Base-by-base conservation (phyloP, 106 monocot genomes). In the Phalaenopsis equestris region DNA sequence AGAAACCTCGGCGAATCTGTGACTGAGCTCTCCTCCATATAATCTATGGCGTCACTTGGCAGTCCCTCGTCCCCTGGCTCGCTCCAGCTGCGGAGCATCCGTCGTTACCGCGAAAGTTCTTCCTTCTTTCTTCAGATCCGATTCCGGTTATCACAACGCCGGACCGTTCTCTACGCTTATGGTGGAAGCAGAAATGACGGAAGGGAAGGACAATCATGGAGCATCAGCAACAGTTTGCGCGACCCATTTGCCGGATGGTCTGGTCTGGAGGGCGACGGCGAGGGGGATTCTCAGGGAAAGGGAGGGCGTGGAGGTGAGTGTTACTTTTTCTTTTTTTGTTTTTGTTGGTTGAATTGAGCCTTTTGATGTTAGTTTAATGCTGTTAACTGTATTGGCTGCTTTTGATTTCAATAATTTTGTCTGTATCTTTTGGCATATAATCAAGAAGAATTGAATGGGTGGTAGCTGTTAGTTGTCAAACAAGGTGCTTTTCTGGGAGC, bases 261-360 rank as follows among this genome's bases (percentile, higher is more conserved):
- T n/a, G 81, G 73, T 8, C 11, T 70, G n/a, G 81, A 72, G 12
- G 16, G 47, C 21, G 78, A 64, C 4, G 73, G 49, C 1, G 78
- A 15, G 67, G 73, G 81, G 43, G 73, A 78, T 55, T 46, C 72
- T 30, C 24, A 58, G 81, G 77, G 49, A n/a, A 78, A 70, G 65
- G 80, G 78, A 56, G 78, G 74, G n/a, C 55, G 73, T 78, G 81
- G 81, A 85, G 85, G 85, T 85, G 78, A 78, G 81, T 67, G 68
- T 47, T 45, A 7, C 46, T 30, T 30, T 76, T 23, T 14, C 46
- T 30, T 30, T 76, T 21, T 61, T 11, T 76, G 76, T 76, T 49
- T 52, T 8, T 24, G 19, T 52, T 52, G 12, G 12, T 52, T 12
- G 12, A 52, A 52, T 52, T 52, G 52, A 12, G 52, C 12, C 52